Base-by-base conservation (phyloP, 257 asterid species). In the Agastache rugosa region DNA sequence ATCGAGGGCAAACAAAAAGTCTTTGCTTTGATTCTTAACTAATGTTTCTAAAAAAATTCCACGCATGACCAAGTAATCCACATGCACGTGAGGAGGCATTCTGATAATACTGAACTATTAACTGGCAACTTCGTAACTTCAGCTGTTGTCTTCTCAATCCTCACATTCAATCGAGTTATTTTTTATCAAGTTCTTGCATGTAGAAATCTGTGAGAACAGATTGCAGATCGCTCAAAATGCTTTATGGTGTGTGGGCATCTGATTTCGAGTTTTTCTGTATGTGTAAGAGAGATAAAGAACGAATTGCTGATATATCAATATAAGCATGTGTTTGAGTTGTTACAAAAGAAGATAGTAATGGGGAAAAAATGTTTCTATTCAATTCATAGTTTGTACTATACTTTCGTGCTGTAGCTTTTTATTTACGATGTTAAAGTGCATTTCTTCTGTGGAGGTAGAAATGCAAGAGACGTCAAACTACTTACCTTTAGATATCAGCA, bases 281-380 rank as follows among this genome's bases (percentile, higher is more conserved):
- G 11, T 67, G 63, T 9, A 23, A 8, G 73, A 45, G 61, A 41
- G 67, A 58, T 4, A 60, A 56, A 10, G 31, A 7, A 39, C 8
- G 6, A 58, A 50, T 53, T 39, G 16, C 31, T 14, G 42, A 50
- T 47, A 8, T 44, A 6, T 61, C 64, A 15, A 27, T 17, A 17
- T 41, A 34, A 75, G 35, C 22, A 56, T 55, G 73, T n/a, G 34
- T 60, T 58, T 47, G 54, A 37, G 63, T 76, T 48, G 69, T 70
- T 44, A 19, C 19, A 48, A 5, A 29, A 62, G 29, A 50, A 39
- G 5, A 74, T n/a, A n/a, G 20, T 64, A 39, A 34, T 35, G 44
- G 47, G 47, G 67, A 10, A 8, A 16, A 35, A 50, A 6, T 54
- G 48, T 39, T 22, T 16, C 37, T 16, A 19, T 74, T 74, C 44